Base-by-base conservation (phyloP, 2,329 filamentous ascomycete genomes). In the Pyrenochaeta sp. region DNA sequence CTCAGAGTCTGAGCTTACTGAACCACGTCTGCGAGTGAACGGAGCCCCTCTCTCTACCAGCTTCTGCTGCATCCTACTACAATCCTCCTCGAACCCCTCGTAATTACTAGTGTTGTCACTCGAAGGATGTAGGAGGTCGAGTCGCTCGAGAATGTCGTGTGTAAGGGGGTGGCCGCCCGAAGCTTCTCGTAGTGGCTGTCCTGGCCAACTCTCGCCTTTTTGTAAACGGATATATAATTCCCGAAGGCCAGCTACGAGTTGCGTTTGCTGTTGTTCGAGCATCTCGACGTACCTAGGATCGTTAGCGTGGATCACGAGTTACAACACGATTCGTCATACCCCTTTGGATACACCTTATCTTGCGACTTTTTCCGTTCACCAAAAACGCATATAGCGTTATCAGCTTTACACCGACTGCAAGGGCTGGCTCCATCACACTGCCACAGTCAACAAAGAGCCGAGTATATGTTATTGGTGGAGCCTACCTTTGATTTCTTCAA, bases 321-420 rank as follows among this genome's bases (percentile, higher is more conserved):
- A 14, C 20, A 29, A 32, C 39, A 18, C 2, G 29, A 2, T 3
- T n/a, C n/a, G 20, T 53, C 64, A 11, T 73, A 88, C 82, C 86
- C 86, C 76, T 87, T 88, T n/a, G 86, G 86, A 71, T 88, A 87
- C 41, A 87, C 82, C 72, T 87, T 88, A 73, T 88, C 86, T 64
- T 87, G 85, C 6, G 83, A 82, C 78, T 87, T 87, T 72, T 87
- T 88, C 49, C 85, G 78, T 68, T 88, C 85, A 29, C 85, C 85
- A 73, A 87, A 88, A 4, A 87, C 82, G 63, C 86, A 88, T 56
- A 87, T 85, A 35, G 83, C 82, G 69, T 88, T 87, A 72, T 88
- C 86, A 55, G 83, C 80, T 67, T 83, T 83, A 74, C 86, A 88
- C 54, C 86, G 78, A 62, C 81, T 81, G 76, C 86, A 88, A 15